Percentiles rank a stretch among this genome's conserved stretches.
Conservation (phyloP, 108 stramenopile genomes). For the Cyclotella kingstonii region DNA sequence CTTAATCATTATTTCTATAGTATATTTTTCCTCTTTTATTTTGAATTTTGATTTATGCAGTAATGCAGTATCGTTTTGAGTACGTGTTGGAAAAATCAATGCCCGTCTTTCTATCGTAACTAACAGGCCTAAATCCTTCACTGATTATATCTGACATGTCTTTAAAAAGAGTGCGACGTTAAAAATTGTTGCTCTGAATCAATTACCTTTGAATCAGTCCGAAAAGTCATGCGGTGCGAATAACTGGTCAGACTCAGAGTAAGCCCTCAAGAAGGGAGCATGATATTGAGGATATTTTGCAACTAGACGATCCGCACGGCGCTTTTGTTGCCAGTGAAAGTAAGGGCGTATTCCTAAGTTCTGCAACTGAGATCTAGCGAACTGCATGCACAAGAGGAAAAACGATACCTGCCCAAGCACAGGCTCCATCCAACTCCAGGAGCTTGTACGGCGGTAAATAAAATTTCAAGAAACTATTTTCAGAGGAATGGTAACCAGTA, state of each 20-base stretch:
- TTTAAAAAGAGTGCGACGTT: no score
- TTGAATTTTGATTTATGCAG: no score
- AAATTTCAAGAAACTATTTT: not conserved
- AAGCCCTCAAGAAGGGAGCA: slow-evolving; percentile 35
- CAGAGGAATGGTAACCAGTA: not conserved
- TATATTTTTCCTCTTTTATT: no score
- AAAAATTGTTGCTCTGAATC: no score
- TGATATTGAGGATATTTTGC: slow-evolving; percentile 43
- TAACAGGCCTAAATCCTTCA: no score
- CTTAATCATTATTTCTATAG: no score
- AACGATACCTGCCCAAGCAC: slow-evolving; percentile 79
- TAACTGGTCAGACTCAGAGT: slow-evolving; percentile 23
- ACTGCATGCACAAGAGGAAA: slow-evolving; percentile 79
- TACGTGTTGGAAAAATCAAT: no score
- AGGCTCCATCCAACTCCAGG: slow-evolving; percentile 89
- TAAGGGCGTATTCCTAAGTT: slow-evolving; percentile 84
- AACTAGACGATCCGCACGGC: slow-evolving; percentile 23
- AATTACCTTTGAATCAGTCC: no score
- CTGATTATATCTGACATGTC: no score
- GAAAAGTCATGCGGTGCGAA: slow-evolving; percentile 14
- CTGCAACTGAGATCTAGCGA: slow-evolving; percentile 65
- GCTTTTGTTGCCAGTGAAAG: slow-evolving; percentile 39
- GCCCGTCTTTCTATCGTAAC: no score
- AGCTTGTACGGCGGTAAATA: not conserved
- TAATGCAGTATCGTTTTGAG: no score